Conservation (phyloP, 1,284 basidiomycete genomes). For the Microbotryum scabiosae region DNA sequence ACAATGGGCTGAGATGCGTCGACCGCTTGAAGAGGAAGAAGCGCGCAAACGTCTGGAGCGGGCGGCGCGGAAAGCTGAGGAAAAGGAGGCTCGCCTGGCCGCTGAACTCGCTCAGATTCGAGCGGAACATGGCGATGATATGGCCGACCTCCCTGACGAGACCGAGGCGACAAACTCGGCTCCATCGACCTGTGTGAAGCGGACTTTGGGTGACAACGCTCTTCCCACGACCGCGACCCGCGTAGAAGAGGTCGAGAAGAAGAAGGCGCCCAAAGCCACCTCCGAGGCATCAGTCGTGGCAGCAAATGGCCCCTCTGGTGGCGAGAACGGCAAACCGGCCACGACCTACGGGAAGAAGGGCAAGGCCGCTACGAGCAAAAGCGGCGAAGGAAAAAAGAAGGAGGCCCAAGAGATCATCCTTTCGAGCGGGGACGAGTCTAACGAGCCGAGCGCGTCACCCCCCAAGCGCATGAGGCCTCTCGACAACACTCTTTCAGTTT, state of each 20-base stretch:
- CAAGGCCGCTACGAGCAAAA: not conserved
- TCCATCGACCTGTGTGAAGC: not conserved
- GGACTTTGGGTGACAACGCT: not conserved
- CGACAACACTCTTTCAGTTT: no score
- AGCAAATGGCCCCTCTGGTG: no score
- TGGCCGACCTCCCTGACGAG: not conserved
- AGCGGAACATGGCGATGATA: not conserved
- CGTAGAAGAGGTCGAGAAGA: not conserved
- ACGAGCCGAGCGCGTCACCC: not conserved
- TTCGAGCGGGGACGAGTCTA: conserved; percentile 5
- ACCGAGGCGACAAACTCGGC: not conserved
- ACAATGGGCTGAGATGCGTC: conserved; percentile 32
- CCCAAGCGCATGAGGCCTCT: no score
- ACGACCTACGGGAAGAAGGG: not conserved
- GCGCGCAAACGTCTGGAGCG: conserved; percentile 34
- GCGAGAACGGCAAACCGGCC: no score
- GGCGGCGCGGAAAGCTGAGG: conserved; percentile 25
- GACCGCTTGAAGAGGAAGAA: conserved; percentile 30
- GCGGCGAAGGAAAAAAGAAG: conserved; percentile 4
- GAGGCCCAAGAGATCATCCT: not conserved
- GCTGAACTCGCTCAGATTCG: not conserved
- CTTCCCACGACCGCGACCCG: no score
- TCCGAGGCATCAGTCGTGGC: not conserved
- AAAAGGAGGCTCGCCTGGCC: not conserved
- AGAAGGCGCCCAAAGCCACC: not conserved